These are phyloP conservation scores for Miscanthus lutarioriparius DNA, from an alignment of 176 grass and related monocot genomes.

Conservation along the genomic window DNA sequence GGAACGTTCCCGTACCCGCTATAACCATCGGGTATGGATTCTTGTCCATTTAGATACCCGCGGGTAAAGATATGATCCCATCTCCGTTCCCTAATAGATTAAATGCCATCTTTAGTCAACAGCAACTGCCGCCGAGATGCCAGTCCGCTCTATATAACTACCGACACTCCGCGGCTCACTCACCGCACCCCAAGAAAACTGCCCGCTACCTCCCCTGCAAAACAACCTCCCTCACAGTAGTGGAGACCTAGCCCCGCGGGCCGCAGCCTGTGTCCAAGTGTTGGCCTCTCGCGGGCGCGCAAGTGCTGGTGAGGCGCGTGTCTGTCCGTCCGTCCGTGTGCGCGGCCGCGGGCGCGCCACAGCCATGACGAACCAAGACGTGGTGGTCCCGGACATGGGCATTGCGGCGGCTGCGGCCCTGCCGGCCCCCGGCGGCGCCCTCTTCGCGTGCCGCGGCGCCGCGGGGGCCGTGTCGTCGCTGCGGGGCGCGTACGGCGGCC, in stretches of 20 bases:
- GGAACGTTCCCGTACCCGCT: no score
- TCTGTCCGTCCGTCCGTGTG: background rate
- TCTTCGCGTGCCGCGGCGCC: slow-evolving; percentile 43
- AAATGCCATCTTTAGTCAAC: no score
- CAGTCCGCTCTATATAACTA: slow-evolving; percentile 23
- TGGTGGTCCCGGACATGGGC: slow-evolving; percentile 71
- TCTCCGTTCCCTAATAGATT: no score
- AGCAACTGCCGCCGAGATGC: background rate
- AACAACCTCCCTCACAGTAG: background rate
- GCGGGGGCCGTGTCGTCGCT: slow-evolving; percentile 19
- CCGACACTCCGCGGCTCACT: slow-evolving; percentile 8
- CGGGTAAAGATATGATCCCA: no score
- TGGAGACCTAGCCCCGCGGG: background rate
- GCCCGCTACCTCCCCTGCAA: background rate
- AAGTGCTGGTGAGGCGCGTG: background rate
- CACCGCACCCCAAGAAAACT: slow-evolving; percentile 31
- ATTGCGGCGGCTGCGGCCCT: slow-evolving; percentile 46
- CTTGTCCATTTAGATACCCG: no score
- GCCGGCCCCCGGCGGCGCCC: slow-evolving; percentile 27
- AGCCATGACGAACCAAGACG: slow-evolving; percentile 78
- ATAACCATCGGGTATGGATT: no score
- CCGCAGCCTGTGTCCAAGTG: background rate
- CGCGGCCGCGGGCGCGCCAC: background rate
- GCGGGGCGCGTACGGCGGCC: slow-evolving; percentile 9
- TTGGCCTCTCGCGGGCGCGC: background rate